Evolutionary conservation across 371 early-diverging fungal genomes (phyloP).

Genomic region (Funneliformis caledonium): DNA sequence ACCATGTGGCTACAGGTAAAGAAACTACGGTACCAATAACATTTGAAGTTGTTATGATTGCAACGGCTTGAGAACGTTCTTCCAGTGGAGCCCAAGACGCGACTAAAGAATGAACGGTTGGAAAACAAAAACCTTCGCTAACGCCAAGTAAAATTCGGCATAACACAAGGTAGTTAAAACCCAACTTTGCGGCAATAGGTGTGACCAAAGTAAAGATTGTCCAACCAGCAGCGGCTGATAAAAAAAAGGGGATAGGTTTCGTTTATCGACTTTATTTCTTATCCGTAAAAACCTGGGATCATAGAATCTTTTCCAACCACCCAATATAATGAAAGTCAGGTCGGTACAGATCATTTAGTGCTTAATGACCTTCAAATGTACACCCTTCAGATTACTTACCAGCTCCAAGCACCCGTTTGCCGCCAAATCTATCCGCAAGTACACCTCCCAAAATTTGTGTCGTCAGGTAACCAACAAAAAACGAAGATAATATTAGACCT

Average conservation of each 20-base stretch:
- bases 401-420: slow-evolving; percentile 44
- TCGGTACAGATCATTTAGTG: no score
- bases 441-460: slow-evolving; percentile 48
- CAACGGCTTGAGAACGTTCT: slow-evolving; percentile 47
- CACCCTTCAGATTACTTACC: slow-evolving; percentile 37
- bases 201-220: slow-evolving; percentile 46
- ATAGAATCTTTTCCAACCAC: no score
- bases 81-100: slow-evolving; percentile 45
- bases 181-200: slow-evolving; percentile 40
- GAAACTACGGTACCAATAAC: slow-evolving; percentile 47
- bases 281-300: neutral
- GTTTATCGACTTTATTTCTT: neutral
- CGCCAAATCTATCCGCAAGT: slow-evolving; percentile 49
- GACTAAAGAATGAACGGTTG: slow-evolving; percentile 47
- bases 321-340: no score
- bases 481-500: slow-evolving; percentile 47
- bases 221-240: slow-evolving; percentile 45
- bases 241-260: neutral
- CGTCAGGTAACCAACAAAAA: slow-evolving; percentile 47
- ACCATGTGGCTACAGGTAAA: slow-evolving; percentile 46
- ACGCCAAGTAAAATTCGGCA: slow-evolving; percentile 46
- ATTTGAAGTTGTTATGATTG: slow-evolving; percentile 44
- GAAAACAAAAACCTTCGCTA: slow-evolving; percentile 48
- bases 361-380: no score
- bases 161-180: slow-evolving; percentile 42